Evolutionary conservation across 345 rosid species (phyloP), one percentile per base, ranked within the genome.

Genomic region (Salix koriyanagi): DNA sequence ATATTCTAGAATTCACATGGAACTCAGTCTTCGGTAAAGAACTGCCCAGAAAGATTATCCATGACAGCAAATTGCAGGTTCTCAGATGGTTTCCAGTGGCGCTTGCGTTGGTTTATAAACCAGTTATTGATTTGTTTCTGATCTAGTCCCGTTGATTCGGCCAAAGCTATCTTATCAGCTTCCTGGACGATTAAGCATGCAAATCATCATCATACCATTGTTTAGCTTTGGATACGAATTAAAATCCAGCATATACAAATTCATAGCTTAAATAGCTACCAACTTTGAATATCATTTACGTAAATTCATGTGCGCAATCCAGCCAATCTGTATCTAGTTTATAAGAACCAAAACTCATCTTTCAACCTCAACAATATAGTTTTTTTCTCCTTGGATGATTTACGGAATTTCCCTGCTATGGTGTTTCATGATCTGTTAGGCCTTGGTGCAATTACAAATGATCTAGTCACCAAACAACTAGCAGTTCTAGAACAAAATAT

Each of bases 51-150:
- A 8, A 82, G 64, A 48, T 41, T 75, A 74, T 75, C 79, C 81
- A n/a, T 60, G 23, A 78, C 69, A 23, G 70, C 76, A 60, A 66
- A 78, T 71, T 75, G 81, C 81, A 77, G 71, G 81, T 71, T 78
- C 64, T 82, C 84, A 2, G 84, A 58, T 0, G 81, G 81, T 61
- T 82, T 82, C 84, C 84, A 82, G 65, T 82, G 81, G 12, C 84
- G 81, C 65, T 82, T 82, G 6, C 84, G 39, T 71, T 82, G 84
- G 54, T 82, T 82, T 65, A 82, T 82, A 46, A 82, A 82, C 84
- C 84, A 82, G 37, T 82, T 82, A 25, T 82, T 82, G 32, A 82
- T 82, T 71, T 82, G 84, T 66, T 82, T 82, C 77, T 78, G 84
- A 78, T 82, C 84, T 37, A 82, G 73, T 18, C 84, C 84, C 18